phyloP scores from a whole-genome alignment of 306 rosid species.

The Neltuma alba region DNA sequence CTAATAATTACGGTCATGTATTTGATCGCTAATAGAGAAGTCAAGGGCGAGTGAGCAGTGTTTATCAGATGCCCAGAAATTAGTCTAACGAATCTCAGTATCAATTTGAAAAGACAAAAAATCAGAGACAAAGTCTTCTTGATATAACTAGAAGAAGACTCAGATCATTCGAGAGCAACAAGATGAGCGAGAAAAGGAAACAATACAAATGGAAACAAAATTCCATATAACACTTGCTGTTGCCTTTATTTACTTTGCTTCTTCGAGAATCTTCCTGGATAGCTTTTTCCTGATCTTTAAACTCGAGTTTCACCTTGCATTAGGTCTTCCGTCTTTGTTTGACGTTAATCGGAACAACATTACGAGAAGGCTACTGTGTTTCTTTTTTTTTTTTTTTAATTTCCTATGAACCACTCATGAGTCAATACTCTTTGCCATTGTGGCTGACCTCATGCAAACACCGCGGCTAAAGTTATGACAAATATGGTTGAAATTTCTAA shows the following conservation, averaged over 20 bases:
- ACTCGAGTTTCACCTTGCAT: slow-evolving; percentile 18
- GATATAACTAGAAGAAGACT: neutral
- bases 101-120: slow-evolving; percentile 10
- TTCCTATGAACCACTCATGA: slow-evolving; percentile 20
- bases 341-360: neutral
- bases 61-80: slow-evolving; percentile 23
- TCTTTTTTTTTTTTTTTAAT: neutral
- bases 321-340: slow-evolving; percentile 1
- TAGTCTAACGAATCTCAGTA: slow-evolving; percentile 10
- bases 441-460: slow-evolving; percentile 5
- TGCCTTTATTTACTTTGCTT: slow-evolving; percentile 17
- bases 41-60: neutral
- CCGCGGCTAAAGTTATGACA: slow-evolving; percentile 13
- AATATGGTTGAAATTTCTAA: slow-evolving; percentile 21
- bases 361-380: neutral
- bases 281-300: slow-evolving; percentile 8
- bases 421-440: slow-evolving; percentile 16
- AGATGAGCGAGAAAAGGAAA: slow-evolving; percentile 18
- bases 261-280: slow-evolving; percentile 17
- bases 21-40: slow-evolving; percentile 5
- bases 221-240: neutral
- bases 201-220: slow-evolving; percentile 22
- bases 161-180: slow-evolving; percentile 13
- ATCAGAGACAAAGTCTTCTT: slow-evolving; percentile 5
- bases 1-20: slow-evolving; percentile 13